phyloP scores from a whole-genome alignment of 805 yeast species.

The Naumovozyma baii region DNA sequence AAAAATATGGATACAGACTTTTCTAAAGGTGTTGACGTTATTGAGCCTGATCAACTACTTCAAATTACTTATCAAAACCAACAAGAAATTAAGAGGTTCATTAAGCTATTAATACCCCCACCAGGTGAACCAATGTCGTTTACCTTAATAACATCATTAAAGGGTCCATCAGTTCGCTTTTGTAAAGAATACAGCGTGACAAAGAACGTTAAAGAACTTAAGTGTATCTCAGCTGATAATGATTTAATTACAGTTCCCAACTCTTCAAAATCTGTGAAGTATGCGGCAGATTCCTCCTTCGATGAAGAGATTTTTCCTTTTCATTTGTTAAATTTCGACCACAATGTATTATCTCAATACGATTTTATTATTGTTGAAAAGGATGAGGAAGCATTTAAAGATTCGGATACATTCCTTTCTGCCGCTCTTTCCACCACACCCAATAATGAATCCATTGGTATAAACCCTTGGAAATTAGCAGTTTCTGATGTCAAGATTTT shows the following conservation, averaged over 20 bases:
- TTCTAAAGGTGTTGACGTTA: constrained; percentile 1
- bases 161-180: constrained; percentile 8
- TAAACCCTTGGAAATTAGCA: constrained; percentile 11
- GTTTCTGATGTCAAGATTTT: constrained; percentile 3
- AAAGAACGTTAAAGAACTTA: constrained; percentile 17
- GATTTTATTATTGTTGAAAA: constrained; percentile 44
- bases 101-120: not conserved
- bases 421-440: constrained; percentile 9
- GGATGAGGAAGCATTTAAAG: constrained; percentile 8
- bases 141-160: constrained; percentile 12
- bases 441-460: not conserved
- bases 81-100: not conserved
- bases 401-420: constrained; percentile 15
- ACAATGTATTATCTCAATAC: constrained; percentile 33
- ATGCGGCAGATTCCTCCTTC: constrained; percentile 43
- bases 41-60: not conserved
- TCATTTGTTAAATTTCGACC: constrained; percentile 36
- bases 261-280: constrained; percentile 32
- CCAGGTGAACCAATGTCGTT: constrained; percentile 3
- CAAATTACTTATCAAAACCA: not conserved
- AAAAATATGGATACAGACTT: constrained; percentile 3
- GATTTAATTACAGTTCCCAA: constrained; percentile 41
- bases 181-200: constrained; percentile 6
- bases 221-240: constrained; percentile 38
- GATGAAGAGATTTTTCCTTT: constrained; percentile 45